Evolutionary conservation across 257 asterid species (phyloP).

Genomic region (Linaria vulgaris): DNA sequence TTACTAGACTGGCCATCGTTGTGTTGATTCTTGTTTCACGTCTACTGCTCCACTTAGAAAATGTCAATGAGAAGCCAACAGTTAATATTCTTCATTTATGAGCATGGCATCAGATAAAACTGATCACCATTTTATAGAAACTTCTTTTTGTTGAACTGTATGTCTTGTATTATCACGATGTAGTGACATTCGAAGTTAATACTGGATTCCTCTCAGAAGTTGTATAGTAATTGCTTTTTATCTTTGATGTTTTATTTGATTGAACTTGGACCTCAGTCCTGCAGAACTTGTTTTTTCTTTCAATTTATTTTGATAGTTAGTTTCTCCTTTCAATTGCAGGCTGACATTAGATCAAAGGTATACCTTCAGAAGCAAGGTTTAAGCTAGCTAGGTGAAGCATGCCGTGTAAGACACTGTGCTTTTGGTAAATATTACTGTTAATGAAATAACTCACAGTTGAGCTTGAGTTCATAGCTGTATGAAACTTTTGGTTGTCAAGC

Average conservation of each 20-base stretch:
- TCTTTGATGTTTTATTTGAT: background rate
- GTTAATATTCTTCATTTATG: too few relatives aligned
- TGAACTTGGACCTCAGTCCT: conserved; percentile 16
- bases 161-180: background rate
- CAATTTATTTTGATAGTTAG: too few relatives aligned
- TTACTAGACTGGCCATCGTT: too few relatives aligned
- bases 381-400: conserved; percentile 16
- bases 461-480: background rate
- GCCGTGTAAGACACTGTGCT: too few relatives aligned
- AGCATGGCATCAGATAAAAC: too few relatives aligned
- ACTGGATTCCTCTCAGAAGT: background rate
- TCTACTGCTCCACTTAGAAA: too few relatives aligned
- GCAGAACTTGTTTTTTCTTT: background rate
- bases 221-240: background rate
- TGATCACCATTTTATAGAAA: too few relatives aligned
- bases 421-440: too few relatives aligned
- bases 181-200: background rate
- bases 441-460: too few relatives aligned
- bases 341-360: conserved; percentile 54
- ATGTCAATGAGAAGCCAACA: too few relatives aligned
- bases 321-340: conserved; percentile 33
- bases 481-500: background rate
- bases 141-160: too few relatives aligned
- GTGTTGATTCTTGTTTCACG: too few relatives aligned
- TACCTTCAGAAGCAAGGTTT: conserved; percentile 44